Evolutionary conservation across 2,329 filamentous ascomycete genomes (phyloP), one percentile per base, ranked within the genome.

Genomic region (Helotiales sp.): DNA sequence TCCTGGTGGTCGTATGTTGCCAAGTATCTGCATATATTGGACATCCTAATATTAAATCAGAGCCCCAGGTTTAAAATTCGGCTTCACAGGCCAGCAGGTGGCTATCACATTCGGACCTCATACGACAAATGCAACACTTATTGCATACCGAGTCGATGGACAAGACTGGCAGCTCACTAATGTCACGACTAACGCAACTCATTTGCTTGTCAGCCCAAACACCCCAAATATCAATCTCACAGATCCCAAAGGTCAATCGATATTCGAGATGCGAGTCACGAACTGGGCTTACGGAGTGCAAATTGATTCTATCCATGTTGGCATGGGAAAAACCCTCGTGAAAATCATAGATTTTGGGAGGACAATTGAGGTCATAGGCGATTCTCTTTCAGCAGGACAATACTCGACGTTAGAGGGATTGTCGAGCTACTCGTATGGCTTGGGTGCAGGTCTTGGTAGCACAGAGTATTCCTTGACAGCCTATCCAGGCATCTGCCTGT

Each of bases 151-250:
- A n/a, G 74, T 85, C 25, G 76, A 76, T 38, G 81, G 81, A 2
- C 76, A 82, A 51, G 83, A 85, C 66, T 87, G 83, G 83, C 73
- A 76, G 55, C 81, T 86, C 65, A 83, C 81, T 31, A 86, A 87
- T 64, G 78, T 86, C 46, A 85, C 82, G 1, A 76, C 78, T 0
- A 76, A 77, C 25, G 75, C 75, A 12, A 85, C 82, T 0, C 82
- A 86, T 67, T 76, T 84, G 17, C 77, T 87, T 47, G 74, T 84
- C 49, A 76, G 72, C 24, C 69, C 75, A 0, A 67, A 68, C n/a
- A 80, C 77, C 0, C 71, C 76, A 0, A 78, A 77, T 5, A 71
- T 79, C 9, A 74, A 77, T 50, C 66, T 76, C 36, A 78, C 75
- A 0, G 71, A 71, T 10, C 74, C 78, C 0, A 66, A 79, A 19